Evolutionary conservation across 495 filamentous ascomycete species (phyloP).

Genomic region (Xylaria venustula): DNA sequence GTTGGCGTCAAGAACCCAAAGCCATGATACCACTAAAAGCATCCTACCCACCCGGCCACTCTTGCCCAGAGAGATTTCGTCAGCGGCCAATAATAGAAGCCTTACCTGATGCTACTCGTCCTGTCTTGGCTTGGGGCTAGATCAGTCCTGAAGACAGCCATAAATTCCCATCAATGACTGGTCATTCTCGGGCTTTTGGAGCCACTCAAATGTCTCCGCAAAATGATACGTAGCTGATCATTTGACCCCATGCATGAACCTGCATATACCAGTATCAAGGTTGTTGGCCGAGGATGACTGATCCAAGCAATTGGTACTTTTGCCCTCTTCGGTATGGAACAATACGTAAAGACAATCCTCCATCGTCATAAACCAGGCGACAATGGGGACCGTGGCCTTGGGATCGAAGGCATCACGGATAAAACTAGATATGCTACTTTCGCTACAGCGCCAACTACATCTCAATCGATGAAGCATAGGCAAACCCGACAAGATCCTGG

Average conservation of each 20-base stretch:
- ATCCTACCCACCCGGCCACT: background rate
- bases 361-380: background rate
- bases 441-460: background rate
- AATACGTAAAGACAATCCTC: background rate
- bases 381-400: constrained; percentile 2
- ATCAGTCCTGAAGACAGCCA: background rate
- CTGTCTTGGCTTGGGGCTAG: background rate
- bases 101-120: background rate
- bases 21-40: constrained; percentile 1
- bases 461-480: background rate
- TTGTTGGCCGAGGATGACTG: constrained; percentile 4
- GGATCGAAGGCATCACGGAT: background rate
- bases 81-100: background rate
- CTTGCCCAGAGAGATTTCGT: background rate
- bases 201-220: constrained; percentile 11
- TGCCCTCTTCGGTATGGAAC: background rate
- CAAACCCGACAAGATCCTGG: background rate
- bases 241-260: constrained; percentile 34
- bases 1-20: constrained; percentile 73
- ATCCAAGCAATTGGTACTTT: constrained; percentile 15
- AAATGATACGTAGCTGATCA: constrained; percentile 22
- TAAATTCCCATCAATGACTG: background rate
- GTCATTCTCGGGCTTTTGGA: constrained; percentile 1
- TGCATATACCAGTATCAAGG: constrained; percentile 20
- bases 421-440: background rate